A percentile compares a stretch with the other conserved stretches of the same genome.
These are phyloP conservation scores for Mortierella sp. DNA, from an alignment of 371 early-diverging fungal species.

Conservation along the genomic window DNA sequence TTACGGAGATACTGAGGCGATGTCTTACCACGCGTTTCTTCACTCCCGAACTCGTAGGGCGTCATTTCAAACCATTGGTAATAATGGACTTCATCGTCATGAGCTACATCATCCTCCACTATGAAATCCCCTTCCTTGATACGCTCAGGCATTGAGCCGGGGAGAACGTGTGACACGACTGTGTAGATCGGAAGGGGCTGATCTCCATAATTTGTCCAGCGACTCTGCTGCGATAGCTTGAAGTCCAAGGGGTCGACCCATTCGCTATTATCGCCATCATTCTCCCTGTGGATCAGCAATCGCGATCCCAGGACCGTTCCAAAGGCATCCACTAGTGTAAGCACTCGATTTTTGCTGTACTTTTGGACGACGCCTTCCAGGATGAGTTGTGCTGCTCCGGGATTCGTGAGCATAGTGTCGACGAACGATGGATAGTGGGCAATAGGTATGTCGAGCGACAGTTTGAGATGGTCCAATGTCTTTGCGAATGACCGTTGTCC, in stretches of 20 bases:
- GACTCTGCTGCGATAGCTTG: slow-evolving; percentile 60
- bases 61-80: slow-evolving; percentile 87
- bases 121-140: slow-evolving; percentile 18
- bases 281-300: slow-evolving; percentile 59
- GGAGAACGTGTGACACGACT: slow-evolving; percentile 71
- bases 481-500: slow-evolving; percentile 40
- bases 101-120: slow-evolving; percentile 36
- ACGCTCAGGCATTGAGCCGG: slow-evolving; percentile 10
- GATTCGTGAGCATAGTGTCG: slow-evolving; percentile 34
- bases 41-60: slow-evolving; percentile 81
- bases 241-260: slow-evolving; percentile 48
- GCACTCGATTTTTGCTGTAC: slow-evolving; percentile 59
- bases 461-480: slow-evolving; percentile 48
- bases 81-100: slow-evolving; percentile 41
- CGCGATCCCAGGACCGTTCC: slow-evolving; percentile 70
- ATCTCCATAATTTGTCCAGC: slow-evolving; percentile 69
- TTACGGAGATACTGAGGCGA: background rate
- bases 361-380: slow-evolving; percentile 65
- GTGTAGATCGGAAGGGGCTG: slow-evolving; percentile 83
- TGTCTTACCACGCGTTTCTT: slow-evolving; percentile 70
- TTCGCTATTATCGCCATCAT: slow-evolving; percentile 36
- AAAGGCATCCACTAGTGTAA: slow-evolving; percentile 76
- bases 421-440: slow-evolving; percentile 45
- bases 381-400: slow-evolving; percentile 57
- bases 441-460: slow-evolving; percentile 25